Conservation (phyloP, 176 grass and related monocot genomes). For the Raddia guianensis region DNA sequence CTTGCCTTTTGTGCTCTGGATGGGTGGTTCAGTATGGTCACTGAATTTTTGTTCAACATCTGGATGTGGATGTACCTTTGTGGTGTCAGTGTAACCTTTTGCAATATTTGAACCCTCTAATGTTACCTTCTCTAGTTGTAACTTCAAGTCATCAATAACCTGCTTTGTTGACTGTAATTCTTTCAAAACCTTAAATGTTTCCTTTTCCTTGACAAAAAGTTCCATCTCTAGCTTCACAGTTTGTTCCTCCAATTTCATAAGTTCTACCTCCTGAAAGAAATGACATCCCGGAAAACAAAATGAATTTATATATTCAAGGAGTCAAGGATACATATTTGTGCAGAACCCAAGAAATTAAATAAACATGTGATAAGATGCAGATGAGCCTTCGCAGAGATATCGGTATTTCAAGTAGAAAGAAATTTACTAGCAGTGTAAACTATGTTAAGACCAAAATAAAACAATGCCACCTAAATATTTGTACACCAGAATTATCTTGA, state of each 20-base stretch:
- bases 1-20: constrained; percentile 39
- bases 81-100: background rate
- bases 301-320: constrained; percentile 12
- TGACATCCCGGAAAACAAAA: constrained; percentile 9
- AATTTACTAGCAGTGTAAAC: background rate
- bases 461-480: background rate
- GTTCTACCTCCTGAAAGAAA: constrained; percentile 81
- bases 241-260: constrained; percentile 96
- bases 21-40: constrained; percentile 16
- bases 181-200: constrained; percentile 85
- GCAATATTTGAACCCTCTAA: constrained; percentile 24
- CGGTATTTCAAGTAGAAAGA: background rate
- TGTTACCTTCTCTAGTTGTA: constrained; percentile 58
- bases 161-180: constrained; percentile 79
- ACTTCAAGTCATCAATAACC: constrained; percentile 67
- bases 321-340: constrained; percentile 23
- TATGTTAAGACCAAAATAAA: background rate
- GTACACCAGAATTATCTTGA: background rate
- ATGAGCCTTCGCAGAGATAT: background rate
- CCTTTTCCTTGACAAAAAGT: constrained; percentile 90
- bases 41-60: constrained; percentile 35
- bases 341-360: background rate
- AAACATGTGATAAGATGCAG: background rate
- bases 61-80: constrained; percentile 35
- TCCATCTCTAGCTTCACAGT: constrained; percentile 99